Base-by-base conservation (phyloP, 106 monocot species). In the Dioscorea alata region DNA sequence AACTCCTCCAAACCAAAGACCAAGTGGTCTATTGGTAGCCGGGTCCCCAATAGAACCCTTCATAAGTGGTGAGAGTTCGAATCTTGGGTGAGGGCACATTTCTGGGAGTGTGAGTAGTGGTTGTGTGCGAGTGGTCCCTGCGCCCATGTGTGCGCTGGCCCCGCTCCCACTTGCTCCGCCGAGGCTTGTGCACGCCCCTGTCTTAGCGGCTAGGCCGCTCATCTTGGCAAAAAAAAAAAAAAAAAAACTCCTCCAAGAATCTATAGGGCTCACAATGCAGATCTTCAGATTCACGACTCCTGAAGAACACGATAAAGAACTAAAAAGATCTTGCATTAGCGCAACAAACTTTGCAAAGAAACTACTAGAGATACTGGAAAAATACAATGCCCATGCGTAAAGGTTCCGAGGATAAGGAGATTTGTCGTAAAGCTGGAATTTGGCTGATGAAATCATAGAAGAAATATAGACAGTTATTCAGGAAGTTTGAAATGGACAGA, bases 321-420 rank as follows among this genome's bases (percentile, higher is more conserved):
- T 88, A 17, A 31, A 48, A 34, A 57, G 32, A 22, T 69, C 79
- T 8, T 50, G 68, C 53, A 66, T 84, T 50, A 59, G 20, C 32
- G 75, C 82, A 51, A 31, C 21, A 4, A 65, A 65, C 0, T 67
- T 89, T 15, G 79, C 75, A 10, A 53, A 66, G 61, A 79, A 61
- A 58, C 50, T 89, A 10, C 61, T 84, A 21, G 10, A 73, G 22
- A 76, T 86, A 61, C 75, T 94, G 63, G 63, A 24, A 35, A 23
- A 31, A 51, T 75, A 84, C 71, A 61, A 52, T 8, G 31, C 64
- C 21, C 89, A 50, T 69, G 59, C 2, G 66, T 81, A 31, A 77
- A 80, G 17, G 84, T 80, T 7, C 89, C 93, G 6, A 75, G 89
- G 68, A 82, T 89, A 48, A 75, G 93, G 16, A 78, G 89, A 68